Percentiles rank a stretch among this genome's conserved stretches.
phyloP scores from a whole-genome alignment of 441 rosid species.

The Pelargonium myrrhifolium region DNA sequence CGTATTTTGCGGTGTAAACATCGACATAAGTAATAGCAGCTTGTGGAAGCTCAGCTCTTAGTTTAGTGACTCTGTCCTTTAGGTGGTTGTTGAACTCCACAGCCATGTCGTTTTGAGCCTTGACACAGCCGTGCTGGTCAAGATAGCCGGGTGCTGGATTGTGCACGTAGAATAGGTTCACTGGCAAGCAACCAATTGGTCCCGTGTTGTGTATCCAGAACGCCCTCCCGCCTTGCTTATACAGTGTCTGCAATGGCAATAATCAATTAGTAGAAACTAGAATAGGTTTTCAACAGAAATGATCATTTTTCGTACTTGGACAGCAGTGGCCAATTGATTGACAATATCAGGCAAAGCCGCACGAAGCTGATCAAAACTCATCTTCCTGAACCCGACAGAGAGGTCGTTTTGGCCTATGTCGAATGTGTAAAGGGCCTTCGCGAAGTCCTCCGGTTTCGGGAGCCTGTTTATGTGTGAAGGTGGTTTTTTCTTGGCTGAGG shows the following conservation, averaged over 20 bases:
- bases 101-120: constrained; percentile 47
- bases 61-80: constrained; percentile 37
- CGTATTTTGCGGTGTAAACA: constrained; percentile 49
- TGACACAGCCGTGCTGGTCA: constrained; percentile 39
- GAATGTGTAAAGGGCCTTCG: constrained; percentile 76
- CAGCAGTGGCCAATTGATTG: constrained; percentile 67
- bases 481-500: constrained; percentile 31
- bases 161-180: constrained; percentile 45
- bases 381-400: constrained; percentile 63
- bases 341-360: constrained; percentile 61
- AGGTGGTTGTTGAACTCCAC: constrained; percentile 52
- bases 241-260: constrained; percentile 41
- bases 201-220: constrained; percentile 72
- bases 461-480: constrained; percentile 46
- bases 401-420: constrained; percentile 96
- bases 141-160: constrained; percentile 48
- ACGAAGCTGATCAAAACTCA: constrained; percentile 59
- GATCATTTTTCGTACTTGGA: constrained; percentile 32
- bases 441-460: constrained; percentile 66
- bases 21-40: constrained; percentile 57
- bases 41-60: constrained; percentile 42
- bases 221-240: constrained; percentile 65
- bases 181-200: constrained; percentile 62
- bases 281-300: neutral
- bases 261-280: too few relatives aligned